These are phyloP conservation scores for Hansfordia pulvinata DNA, from an alignment of 2,329 filamentous ascomycete genomes.

Conservation along the genomic window DNA sequence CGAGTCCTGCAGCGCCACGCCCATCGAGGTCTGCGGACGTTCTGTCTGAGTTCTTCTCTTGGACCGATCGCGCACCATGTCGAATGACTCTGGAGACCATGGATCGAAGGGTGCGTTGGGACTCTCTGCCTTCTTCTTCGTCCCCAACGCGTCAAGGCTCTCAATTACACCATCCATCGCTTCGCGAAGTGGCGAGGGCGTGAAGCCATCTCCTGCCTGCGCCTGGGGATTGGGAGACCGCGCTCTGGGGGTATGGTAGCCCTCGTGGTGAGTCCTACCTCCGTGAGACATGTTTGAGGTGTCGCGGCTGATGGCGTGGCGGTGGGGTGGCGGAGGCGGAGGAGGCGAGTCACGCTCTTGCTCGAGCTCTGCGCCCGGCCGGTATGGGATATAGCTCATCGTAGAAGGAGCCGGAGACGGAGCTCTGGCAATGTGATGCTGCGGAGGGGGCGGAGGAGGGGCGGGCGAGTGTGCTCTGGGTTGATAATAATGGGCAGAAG, in stretches of 20 bases:
- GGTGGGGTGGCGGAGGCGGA: constrained; percentile 72
- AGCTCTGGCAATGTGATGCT: constrained; percentile 21
- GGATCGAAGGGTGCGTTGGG: constrained; percentile 39
- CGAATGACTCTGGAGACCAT: constrained; percentile 88
- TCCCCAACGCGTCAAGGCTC: constrained; percentile 75
- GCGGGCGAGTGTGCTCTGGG: constrained; percentile 19
- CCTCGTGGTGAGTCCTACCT: constrained; percentile 18
- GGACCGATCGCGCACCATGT: constrained; percentile 32
- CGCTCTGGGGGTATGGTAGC: constrained; percentile 39
- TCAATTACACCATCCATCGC: constrained; percentile 99
- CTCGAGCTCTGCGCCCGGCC: constrained; percentile 22
- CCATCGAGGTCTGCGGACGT: constrained; percentile 62
- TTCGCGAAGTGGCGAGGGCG: constrained; percentile 80
- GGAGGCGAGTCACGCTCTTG: constrained; percentile 70
- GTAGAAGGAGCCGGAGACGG: constrained; percentile 17
- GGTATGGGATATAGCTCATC: constrained; percentile 16
- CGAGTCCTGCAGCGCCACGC: constrained; percentile 48
- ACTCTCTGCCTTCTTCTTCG: constrained; percentile 43
- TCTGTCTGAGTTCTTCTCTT: constrained; percentile 15
- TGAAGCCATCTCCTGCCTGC: constrained; percentile 52
- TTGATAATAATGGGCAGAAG: constrained; percentile 7
- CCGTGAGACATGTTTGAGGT: constrained; percentile 22
- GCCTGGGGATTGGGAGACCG: constrained; percentile 57
- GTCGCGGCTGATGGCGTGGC: constrained; percentile 35
- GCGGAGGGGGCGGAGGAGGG: constrained; percentile 18